phyloP scores from a whole-genome alignment of 352 stramenopile genomes.

The Thraustochytrium sp. region DNA sequence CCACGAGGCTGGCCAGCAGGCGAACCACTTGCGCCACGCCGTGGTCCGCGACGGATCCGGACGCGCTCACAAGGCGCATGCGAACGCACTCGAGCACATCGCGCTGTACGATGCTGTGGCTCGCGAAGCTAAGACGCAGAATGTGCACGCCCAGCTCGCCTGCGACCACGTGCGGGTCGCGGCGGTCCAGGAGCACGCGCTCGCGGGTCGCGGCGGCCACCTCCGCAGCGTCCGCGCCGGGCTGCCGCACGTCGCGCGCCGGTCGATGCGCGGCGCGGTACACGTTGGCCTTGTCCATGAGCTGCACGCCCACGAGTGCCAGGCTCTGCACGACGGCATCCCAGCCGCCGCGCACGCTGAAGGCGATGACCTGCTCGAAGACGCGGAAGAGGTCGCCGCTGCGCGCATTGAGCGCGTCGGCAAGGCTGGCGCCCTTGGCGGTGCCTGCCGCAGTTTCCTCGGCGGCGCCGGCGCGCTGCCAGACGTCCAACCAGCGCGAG shows the following conservation, averaged over 20 bases:
- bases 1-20: neutral
- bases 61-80: neutral
- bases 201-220: neutral
- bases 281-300: conserved; percentile 23
- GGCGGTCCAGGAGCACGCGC: neutral
- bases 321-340: conserved; percentile 36
- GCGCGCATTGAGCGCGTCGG: no score
- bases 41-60: neutral
- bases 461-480: neutral
- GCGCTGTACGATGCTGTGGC: conserved; percentile 37
- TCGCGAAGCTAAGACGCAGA: neutral
- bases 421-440: no score
- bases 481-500: neutral
- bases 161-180: neutral
- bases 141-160: neutral
- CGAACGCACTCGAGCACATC: conserved; percentile 15
- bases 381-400: neutral
- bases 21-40: neutral
- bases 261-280: neutral
- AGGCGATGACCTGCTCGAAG: neutral
- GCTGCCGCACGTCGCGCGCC: neutral
- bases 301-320: neutral
- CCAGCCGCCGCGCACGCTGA: neutral
- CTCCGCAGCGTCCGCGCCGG: neutral
- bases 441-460: no score